A percentile compares a stretch with the other conserved stretches of the same genome.
Conservation (phyloP, 345 rosid species). For the Eucalyptus tenuipes region DNA sequence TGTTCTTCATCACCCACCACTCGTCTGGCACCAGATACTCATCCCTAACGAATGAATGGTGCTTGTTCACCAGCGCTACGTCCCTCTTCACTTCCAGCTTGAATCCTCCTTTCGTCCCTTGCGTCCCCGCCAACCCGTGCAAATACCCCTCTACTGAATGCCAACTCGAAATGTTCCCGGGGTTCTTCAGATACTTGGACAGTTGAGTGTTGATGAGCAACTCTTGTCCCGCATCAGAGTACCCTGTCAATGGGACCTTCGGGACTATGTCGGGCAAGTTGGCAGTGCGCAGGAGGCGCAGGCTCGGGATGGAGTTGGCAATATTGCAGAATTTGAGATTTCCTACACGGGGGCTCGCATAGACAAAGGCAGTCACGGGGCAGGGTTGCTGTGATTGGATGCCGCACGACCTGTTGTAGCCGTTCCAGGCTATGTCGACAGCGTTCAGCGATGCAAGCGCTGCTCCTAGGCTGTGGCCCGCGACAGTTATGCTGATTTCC, state of each 20-base stretch:
- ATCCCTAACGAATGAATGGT: constrained; percentile 10
- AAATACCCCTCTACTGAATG: constrained; percentile 18
- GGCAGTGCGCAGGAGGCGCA: constrained; percentile 4
- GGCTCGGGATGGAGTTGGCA: constrained; percentile 1
- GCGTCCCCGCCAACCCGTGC: constrained; percentile 24
- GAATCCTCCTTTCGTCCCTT: constrained; percentile 1
- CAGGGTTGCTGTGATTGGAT: neutral
- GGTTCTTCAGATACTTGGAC: constrained; percentile 10
- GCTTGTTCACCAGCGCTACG: constrained; percentile 13
- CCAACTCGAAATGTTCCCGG: neutral
- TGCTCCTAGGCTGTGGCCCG: constrained; percentile 59
- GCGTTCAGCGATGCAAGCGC: constrained; percentile 42
- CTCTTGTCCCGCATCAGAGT: constrained; percentile 4
- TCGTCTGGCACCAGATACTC: constrained; percentile 25
- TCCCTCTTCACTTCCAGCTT: constrained; percentile 11
- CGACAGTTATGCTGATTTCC: constrained; percentile 44
- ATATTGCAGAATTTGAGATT: constrained; percentile 8
- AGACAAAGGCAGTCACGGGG: constrained; percentile 40
- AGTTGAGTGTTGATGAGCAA: constrained; percentile 1
- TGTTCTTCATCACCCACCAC: constrained; percentile 41
- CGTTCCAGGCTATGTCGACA: constrained; percentile 28
- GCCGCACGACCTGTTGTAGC: neutral
- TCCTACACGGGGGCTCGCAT: constrained; percentile 45
- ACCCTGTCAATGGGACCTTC: neutral
- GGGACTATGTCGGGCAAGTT: constrained; percentile 12